These are phyloP conservation scores for Marsdenia floribunda DNA, from an alignment of 257 asterid species.

Conservation along the genomic window DNA sequence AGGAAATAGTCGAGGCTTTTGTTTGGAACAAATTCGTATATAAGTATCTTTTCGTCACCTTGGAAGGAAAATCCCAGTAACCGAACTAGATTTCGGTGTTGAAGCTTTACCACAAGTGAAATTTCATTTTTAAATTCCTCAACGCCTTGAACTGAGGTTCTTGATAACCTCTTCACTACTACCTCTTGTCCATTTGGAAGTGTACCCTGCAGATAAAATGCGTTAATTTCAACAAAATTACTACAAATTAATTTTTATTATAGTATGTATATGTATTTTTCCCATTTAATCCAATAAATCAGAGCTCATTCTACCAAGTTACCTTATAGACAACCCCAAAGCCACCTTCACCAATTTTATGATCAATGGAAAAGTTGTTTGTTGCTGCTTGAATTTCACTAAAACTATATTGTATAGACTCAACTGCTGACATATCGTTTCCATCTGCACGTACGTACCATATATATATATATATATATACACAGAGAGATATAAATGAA, in stretches of 20 bases:
- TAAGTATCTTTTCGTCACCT: conserved; percentile 18
- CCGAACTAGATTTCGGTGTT: conserved; percentile 27
- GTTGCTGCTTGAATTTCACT: too few species aligned
- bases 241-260: too few species aligned
- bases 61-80: conserved; percentile 22
- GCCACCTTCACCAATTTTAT: conserved; percentile 33
- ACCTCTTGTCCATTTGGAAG: conserved; percentile 19
- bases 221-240: too few species aligned
- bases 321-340: conserved; percentile 42
- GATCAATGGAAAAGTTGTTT: conserved; percentile 13
- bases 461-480: too few species aligned
- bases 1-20: conserved; percentile 24
- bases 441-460: conserved; percentile 5
- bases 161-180: conserved; percentile 29
- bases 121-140: conserved; percentile 29
- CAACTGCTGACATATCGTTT: too few species aligned
- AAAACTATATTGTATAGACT: too few species aligned
- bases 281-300: too few species aligned
- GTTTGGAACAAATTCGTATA: conserved; percentile 26
- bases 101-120: conserved; percentile 23
- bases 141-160: conserved; percentile 21
- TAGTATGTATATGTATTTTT: too few species aligned
- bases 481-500: too few species aligned
- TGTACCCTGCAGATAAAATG: conserved; percentile 18
- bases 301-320: background rate